phyloP scores from a whole-genome alignment of 2,329 filamentous ascomycete genomes.

The Fusarium torulosum region DNA sequence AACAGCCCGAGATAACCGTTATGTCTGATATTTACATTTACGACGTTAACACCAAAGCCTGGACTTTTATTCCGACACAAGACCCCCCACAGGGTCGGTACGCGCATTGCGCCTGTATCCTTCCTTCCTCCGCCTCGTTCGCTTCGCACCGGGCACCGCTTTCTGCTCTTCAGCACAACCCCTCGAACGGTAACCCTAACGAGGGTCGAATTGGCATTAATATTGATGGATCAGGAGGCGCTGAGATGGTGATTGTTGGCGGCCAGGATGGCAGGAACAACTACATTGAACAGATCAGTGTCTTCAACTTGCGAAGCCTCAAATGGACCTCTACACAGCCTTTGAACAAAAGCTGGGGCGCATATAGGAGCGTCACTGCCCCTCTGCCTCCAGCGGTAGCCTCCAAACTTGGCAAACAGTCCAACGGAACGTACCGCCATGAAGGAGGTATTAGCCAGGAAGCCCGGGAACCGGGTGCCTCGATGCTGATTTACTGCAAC shows the following conservation, averaged over 20 bases:
- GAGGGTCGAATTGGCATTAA: constrained; percentile 89
- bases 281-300: constrained; percentile 98
- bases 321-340: constrained; percentile 94
- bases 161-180: constrained; percentile 91
- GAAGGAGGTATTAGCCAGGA: constrained; percentile 67
- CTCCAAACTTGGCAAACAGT: constrained; percentile 73
- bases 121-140: constrained; percentile 89
- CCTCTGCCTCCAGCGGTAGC: constrained; percentile 78
- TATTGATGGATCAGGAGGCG: constrained; percentile 90
- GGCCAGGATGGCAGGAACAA: constrained; percentile 98
- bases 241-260: constrained; percentile 97
- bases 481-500: constrained; percentile 98
- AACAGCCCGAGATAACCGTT: constrained; percentile 88
- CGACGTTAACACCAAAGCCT: constrained; percentile 83
- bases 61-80: constrained; percentile 84
- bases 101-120: constrained; percentile 92
- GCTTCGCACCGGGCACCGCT: constrained; percentile 85
- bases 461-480: constrained; percentile 68
- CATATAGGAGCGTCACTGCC: constrained; percentile 94
- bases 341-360: constrained; percentile 92
- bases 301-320: constrained; percentile 94
- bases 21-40: constrained; percentile 99
- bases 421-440: constrained; percentile 55
- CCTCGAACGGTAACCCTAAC: constrained; percentile 83
- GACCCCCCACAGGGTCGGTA: constrained; percentile 94